Evolutionary conservation across 139 green algal genomes (phyloP).

Genomic region (Trebouxia sp.): DNA sequence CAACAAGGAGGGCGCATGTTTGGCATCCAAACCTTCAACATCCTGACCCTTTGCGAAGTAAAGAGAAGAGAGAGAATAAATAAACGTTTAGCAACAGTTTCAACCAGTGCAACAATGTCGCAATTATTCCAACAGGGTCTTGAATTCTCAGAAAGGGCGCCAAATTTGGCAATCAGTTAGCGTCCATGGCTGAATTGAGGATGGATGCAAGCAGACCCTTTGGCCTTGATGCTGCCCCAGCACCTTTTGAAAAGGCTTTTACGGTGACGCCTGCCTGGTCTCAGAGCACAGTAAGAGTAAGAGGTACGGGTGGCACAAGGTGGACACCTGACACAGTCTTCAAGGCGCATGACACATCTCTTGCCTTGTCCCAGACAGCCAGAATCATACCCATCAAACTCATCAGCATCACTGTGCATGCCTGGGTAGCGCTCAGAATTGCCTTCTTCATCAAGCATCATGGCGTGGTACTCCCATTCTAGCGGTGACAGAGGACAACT

Average conservation of each 20-base stretch:
- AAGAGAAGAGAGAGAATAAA: no score
- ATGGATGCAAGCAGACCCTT: neutral
- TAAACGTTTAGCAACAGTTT: no score
- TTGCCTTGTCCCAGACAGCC: neutral
- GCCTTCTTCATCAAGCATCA: neutral
- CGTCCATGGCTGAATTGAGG: neutral
- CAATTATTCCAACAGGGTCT: no score
- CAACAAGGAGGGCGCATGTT: no score
- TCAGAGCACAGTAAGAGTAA: neutral
- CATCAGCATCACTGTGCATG: slow-evolving; percentile 7
- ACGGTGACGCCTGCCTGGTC: neutral
- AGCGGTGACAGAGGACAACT: neutral
- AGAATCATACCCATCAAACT: slow-evolving; percentile 6
- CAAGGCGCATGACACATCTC: neutral
- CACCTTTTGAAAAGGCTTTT: neutral
- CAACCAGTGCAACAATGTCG: no score
- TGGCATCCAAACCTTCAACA: no score
- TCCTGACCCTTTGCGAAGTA: no score
- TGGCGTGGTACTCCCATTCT: neutral
- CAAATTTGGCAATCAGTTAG: neutral
- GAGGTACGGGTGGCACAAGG: neutral
- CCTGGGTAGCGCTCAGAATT: neutral
- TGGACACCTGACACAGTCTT: neutral
- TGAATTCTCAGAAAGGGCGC: no score
- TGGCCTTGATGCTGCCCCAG: neutral